Conservation (phyloP, 78 protist genomes). For the Cavenderia fasciculata region DNA sequence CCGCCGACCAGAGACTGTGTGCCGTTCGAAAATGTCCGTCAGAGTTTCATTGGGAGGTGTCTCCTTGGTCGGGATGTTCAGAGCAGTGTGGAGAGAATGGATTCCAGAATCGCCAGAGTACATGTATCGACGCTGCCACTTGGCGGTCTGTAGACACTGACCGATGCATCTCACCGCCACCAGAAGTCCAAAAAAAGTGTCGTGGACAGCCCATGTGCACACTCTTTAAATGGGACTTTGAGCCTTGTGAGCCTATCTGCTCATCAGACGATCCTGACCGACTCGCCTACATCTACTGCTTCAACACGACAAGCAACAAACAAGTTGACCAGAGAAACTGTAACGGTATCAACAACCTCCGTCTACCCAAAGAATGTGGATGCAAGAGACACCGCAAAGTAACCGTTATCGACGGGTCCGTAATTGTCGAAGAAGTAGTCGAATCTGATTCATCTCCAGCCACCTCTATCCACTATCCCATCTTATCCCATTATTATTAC, state of each 20-base stretch:
- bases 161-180: constrained; percentile 26
- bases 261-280: background rate
- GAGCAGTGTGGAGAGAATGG: constrained; percentile 66
- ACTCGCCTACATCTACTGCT: constrained; percentile 23
- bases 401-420: no score
- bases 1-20: constrained; percentile 31
- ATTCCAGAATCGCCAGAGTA: background rate
- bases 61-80: constrained; percentile 66
- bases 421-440: no score
- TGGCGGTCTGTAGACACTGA: constrained; percentile 32
- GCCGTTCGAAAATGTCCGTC: background rate
- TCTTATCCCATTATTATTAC: no score
- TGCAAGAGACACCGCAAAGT: no score
- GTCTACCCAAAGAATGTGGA: constrained; percentile 37
- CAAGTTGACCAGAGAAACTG: constrained; percentile 13
- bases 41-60: constrained; percentile 49
- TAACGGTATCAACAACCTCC: constrained; percentile 28
- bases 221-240: constrained; percentile 44
- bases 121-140: constrained; percentile 41
- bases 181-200: constrained; percentile 12
- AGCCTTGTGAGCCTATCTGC: constrained; percentile 55
- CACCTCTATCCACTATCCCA: no score
- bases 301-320: background rate
- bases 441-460: no score
- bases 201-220: constrained; percentile 61